Evolutionary conservation across 2,329 filamentous ascomycete genomes (phyloP).

Genomic region (Cadophora sp.): DNA sequence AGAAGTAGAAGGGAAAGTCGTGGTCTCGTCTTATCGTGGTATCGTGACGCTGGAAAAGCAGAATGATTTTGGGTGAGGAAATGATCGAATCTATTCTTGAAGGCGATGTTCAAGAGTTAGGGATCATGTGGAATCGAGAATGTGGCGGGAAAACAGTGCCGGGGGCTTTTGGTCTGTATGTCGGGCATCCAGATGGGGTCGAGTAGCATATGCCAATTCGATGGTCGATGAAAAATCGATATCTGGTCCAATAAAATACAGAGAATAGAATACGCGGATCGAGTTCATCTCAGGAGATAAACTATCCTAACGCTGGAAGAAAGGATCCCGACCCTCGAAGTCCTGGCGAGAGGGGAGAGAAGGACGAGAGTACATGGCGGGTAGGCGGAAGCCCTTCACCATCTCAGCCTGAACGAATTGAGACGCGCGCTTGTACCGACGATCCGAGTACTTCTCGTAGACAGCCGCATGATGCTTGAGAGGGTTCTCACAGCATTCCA

Average conservation of each 20-base stretch:
- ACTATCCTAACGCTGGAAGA: constrained; percentile 11
- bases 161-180: constrained; percentile 32
- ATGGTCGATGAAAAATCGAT: constrained; percentile 34
- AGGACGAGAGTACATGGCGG: constrained; percentile 35
- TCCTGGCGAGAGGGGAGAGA: constrained; percentile 40
- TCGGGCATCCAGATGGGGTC: constrained; percentile 38
- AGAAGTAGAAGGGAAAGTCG: constrained; percentile 35
- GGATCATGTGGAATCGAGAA: constrained; percentile 26
- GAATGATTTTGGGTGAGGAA: constrained; percentile 29
- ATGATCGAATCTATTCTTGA: constrained; percentile 20
- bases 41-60: constrained; percentile 42
- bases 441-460: constrained; percentile 90
- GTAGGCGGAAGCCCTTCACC: constrained; percentile 61
- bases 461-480: constrained; percentile 84
- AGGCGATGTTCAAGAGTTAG: constrained; percentile 21
- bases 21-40: constrained; percentile 43
- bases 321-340: constrained; percentile 35
- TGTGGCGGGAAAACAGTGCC: background rate
- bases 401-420: constrained; percentile 80
- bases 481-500: constrained; percentile 87
- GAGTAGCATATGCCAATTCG: constrained; percentile 37
- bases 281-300: background rate
- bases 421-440: constrained; percentile 85
- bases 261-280: constrained; percentile 36
- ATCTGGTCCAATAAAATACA: constrained; percentile 46